Evolutionary conservation across 225 moss, liverwort and hornwort genomes (phyloP).

Genomic region (Takakia lepidozioides): DNA sequence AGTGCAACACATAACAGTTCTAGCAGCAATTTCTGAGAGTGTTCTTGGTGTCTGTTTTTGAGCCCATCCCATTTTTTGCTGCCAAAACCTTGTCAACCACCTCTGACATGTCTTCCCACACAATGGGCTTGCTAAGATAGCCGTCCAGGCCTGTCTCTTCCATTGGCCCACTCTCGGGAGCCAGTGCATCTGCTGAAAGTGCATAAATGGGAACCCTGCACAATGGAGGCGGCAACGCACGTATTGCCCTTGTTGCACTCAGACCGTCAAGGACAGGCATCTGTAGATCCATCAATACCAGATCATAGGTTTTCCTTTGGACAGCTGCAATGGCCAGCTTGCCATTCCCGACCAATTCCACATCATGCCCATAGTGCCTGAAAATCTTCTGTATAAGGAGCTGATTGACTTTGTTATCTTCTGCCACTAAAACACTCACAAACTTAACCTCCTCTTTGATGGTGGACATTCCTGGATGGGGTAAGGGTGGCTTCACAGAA

Average conservation of each 20-base stretch:
- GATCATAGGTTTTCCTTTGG: constrained; percentile 63
- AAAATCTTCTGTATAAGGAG: constrained; percentile 79
- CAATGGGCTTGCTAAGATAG: constrained; percentile 86
- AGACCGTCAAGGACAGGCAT: constrained; percentile 96
- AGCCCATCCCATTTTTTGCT: no score
- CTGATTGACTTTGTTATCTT: constrained; percentile 95
- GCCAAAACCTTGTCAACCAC: constrained; percentile 64
- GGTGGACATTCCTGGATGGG: constrained; percentile 10
- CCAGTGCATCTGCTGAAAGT: constrained; percentile 72
- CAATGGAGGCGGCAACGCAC: constrained; percentile 45
- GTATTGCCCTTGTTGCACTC: constrained; percentile 85
- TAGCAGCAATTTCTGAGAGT: no score
- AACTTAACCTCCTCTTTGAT: constrained; percentile 19
- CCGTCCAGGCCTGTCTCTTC: constrained; percentile 90
- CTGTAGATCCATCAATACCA: constrained; percentile 93
- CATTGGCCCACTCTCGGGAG: constrained; percentile 78
- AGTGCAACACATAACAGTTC: no score
- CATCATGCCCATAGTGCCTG: constrained; percentile 71
- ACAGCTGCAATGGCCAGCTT: constrained; percentile 93
- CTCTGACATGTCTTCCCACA: constrained; percentile 75
- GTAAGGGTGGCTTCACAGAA: constrained; percentile 17
- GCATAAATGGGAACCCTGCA: constrained; percentile 75
- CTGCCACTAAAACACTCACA: constrained; percentile 76
- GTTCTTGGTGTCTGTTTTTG: no score
- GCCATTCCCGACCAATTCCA: constrained; percentile 84